Evolutionary conservation across 768 basidiomycete genomes (phyloP), one percentile per base, ranked within the genome.

Genomic region (Xerocomus spinulosus): DNA sequence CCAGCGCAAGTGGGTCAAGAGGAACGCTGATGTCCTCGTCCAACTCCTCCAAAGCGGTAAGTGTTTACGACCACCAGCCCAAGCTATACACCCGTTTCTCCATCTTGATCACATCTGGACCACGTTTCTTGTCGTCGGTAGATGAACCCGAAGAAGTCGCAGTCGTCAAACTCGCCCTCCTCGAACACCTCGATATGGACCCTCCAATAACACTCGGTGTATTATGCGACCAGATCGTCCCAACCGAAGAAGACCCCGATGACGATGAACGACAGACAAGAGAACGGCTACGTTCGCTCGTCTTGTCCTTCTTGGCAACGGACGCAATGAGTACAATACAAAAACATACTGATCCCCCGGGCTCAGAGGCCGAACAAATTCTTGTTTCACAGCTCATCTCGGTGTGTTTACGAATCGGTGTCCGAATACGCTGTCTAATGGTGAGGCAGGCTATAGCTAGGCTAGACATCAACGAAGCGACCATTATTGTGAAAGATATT

Each of bases 1-100:
- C 46, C 73, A 80, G 47, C 70, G 60, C 39, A 80, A 76, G 57
- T 81, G 78, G 77, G 72, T 86, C 42, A 82, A 80, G 62, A 69
- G 85, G 54, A 87, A 87, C 61, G 79, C 81, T 4, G 85, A 87
- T 63, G 85, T 87, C 3, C 69, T 87, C 17, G 72, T 87, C n/a
- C 85, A 87, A 52, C 66, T 87, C 14, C 71, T 87, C 9, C 86
- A 87, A 61, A 83, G 82, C 54, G 85, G 85, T 86, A 59, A 63
- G 82, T 71, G 25, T 39, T 33, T 37, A 15, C 18, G 18, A 21
- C 20, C 17, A 24, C 24, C 10, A 39, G 28, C 32, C 32, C 50
- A 33, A 41, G 24, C 38, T 35, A 47, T 44, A 26, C 41, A 4
- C 30, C 8, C 35, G 9, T 57, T 44, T 50, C 46, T 30, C 43